Evolutionary conservation across 2,329 filamentous ascomycete species (phyloP).

Genomic region (Claviceps purpurea): DNA sequence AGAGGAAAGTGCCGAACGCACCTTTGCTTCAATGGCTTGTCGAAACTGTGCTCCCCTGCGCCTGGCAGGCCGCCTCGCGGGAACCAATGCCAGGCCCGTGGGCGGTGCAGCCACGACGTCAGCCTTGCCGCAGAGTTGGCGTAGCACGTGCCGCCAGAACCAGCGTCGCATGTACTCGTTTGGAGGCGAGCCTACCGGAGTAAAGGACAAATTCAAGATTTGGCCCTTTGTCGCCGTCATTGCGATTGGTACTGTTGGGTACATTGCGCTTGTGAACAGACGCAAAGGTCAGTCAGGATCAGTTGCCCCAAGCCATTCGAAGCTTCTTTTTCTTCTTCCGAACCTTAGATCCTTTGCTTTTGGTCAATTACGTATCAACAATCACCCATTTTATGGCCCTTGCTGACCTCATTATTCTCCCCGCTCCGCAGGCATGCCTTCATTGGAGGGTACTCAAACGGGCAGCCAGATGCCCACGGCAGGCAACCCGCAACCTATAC

Average conservation of each 20-base stretch:
- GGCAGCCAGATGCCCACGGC: slow-evolving; percentile 33
- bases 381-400: background rate
- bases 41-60: slow-evolving; percentile 17
- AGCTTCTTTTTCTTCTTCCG: background rate
- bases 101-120: slow-evolving; percentile 9
- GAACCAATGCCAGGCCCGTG: slow-evolving; percentile 1
- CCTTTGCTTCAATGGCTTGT: slow-evolving; percentile 16
- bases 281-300: slow-evolving; percentile 28
- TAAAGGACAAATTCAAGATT: slow-evolving; percentile 34
- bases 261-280: slow-evolving; percentile 35
- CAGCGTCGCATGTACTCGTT: slow-evolving; percentile 25
- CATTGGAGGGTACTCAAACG: slow-evolving; percentile 22
- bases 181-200: slow-evolving; percentile 14
- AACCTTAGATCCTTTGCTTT: too few relatives aligned
- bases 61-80: slow-evolving; percentile 10
- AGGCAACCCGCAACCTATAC: slow-evolving; percentile 24
- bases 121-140: slow-evolving; percentile 1
- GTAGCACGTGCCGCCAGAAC: slow-evolving; percentile 13
- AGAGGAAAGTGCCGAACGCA: too few relatives aligned
- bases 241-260: slow-evolving; percentile 33
- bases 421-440: slow-evolving; percentile 25
- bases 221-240: slow-evolving; percentile 43
- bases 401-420: background rate
- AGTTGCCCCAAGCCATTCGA: background rate
- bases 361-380: too few relatives aligned